Evolutionary conservation across 352 stramenopile genomes (phyloP).

Genomic region (Saprolegnia parasitica): DNA sequence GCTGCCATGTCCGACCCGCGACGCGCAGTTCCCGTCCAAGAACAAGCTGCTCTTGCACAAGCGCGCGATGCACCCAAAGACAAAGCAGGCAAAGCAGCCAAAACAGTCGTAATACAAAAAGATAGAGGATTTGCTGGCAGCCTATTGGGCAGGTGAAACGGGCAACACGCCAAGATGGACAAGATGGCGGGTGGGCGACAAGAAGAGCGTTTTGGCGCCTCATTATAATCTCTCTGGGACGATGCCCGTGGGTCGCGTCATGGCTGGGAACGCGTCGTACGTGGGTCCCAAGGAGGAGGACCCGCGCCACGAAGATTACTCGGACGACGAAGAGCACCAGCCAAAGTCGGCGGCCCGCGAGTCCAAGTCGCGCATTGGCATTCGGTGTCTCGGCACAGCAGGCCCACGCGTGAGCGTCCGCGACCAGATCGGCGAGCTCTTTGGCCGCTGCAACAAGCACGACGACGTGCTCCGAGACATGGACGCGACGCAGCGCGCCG

Average conservation of each 20-base stretch:
- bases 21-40: not conserved
- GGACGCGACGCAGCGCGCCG: conserved; percentile 74
- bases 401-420: conserved; percentile 60
- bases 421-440: conserved; percentile 70
- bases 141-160: not conserved
- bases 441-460: conserved; percentile 74
- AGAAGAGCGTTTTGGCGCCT: not conserved
- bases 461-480: conserved; percentile 81
- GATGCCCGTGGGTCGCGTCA: conserved; percentile 8
- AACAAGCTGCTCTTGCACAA: not conserved
- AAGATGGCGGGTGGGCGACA: not conserved
- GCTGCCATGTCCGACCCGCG: not conserved
- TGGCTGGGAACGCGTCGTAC: conserved; percentile 6
- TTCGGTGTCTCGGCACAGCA: conserved; percentile 8
- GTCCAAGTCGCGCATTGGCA: conserved; percentile 26
- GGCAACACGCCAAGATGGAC: not conserved
- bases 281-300: conserved; percentile 8
- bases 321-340: conserved; percentile 20
- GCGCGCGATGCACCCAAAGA: not conserved
- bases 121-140: not conserved
- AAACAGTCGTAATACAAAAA: not conserved
- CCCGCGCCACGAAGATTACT: conserved; percentile 15
- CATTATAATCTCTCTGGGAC: not conserved
- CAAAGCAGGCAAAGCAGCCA: not conserved
- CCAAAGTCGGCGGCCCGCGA: not conserved